A percentile compares a stretch with the other conserved stretches of the same genome.
phyloP scores from a whole-genome alignment of 2,329 filamentous ascomycete genomes.

The Myriosclerotinia curreyana region DNA sequence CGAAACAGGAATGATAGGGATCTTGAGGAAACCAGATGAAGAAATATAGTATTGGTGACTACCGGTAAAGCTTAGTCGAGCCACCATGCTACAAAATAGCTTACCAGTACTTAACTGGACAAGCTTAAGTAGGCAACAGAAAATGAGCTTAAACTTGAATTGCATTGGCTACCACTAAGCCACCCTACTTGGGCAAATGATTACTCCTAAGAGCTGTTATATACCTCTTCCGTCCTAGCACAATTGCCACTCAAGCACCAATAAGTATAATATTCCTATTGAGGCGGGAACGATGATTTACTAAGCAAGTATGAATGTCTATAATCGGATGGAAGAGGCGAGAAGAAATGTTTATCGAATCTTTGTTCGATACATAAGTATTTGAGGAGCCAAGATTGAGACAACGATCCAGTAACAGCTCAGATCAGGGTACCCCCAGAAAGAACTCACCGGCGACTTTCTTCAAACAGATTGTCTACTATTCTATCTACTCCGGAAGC shows the following conservation, averaged over 20 bases:
- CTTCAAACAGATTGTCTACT: not conserved
- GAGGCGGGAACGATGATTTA: not conserved
- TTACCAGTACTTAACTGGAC: not conserved
- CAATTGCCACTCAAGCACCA: not conserved
- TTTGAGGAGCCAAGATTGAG: not conserved
- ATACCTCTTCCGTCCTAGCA: no score
- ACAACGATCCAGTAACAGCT: not conserved
- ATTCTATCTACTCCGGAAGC: not conserved
- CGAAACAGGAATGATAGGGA: not conserved
- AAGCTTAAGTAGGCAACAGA: no score
- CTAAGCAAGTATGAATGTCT: not conserved
- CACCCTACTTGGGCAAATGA: no score
- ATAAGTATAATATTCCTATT: not conserved
- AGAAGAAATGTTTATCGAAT: not conserved
- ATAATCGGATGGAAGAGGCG: not conserved
- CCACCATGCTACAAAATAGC: not conserved
- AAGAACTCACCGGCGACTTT: not conserved
- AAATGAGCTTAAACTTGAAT: no score
- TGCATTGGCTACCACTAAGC: no score
- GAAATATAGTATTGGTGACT: not conserved
- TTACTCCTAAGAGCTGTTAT: no score
- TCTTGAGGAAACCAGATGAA: not conserved
- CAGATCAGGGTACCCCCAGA: no score
- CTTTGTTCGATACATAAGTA: not conserved
- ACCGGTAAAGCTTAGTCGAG: not conserved